Conservation (phyloP, 805 yeast genomes). For the Ogataea naganishii region DNA sequence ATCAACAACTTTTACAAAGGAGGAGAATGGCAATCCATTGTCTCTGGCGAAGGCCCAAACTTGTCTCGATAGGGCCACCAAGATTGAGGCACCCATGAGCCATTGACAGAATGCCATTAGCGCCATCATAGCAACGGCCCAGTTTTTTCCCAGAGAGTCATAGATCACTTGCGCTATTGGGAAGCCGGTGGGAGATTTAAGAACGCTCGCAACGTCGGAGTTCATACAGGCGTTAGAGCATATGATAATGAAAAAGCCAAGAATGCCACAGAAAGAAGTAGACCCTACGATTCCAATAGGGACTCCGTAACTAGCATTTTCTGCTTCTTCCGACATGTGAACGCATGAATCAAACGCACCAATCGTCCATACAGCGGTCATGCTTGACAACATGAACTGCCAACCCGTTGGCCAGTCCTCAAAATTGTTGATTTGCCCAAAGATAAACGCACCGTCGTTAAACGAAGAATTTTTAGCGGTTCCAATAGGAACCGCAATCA, state of each 20-base stretch:
- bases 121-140: constrained; percentile 42
- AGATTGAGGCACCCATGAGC: constrained; percentile 37
- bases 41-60: constrained; percentile 47
- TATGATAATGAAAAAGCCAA: constrained; percentile 36
- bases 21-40: constrained; percentile 38
- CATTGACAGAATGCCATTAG: constrained; percentile 40
- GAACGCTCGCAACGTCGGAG: constrained; percentile 24
- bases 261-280: constrained; percentile 30
- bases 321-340: constrained; percentile 42
- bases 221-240: constrained; percentile 23
- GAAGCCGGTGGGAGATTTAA: constrained; percentile 27
- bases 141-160: constrained; percentile 37
- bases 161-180: constrained; percentile 39
- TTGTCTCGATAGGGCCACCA: constrained; percentile 41
- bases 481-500: constrained; percentile 40
- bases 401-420: constrained; percentile 33
- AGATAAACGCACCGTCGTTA: constrained; percentile 27
- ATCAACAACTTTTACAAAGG: constrained; percentile 33
- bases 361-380: constrained; percentile 44
- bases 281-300: constrained; percentile 42
- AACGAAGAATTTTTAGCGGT: constrained; percentile 19
- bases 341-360: constrained; percentile 44
- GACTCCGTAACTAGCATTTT: constrained; percentile 30
- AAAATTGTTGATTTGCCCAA: constrained; percentile 24
- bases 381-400: constrained; percentile 28